Base-by-base conservation (phyloP, 805 yeast species). In the Candida ascalaphidarum region DNA sequence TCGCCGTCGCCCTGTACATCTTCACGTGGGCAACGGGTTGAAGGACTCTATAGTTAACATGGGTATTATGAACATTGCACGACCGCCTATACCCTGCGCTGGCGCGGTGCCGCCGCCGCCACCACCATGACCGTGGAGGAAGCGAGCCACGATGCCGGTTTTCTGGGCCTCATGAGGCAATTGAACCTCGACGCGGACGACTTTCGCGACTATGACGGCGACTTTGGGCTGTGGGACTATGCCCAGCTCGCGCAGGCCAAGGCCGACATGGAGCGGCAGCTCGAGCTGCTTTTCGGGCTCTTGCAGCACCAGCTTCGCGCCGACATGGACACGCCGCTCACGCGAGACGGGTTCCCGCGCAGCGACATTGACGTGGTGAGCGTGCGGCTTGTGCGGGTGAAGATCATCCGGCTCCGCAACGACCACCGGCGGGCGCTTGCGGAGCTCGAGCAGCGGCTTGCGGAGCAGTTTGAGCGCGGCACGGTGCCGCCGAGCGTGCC, bases 291-390 rank as follows among this genome's bases (percentile, higher is more conserved):
- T 24, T 61, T 67, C 35, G 68, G 58, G 17, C 43, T 61, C 10
- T 58, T 82, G 15, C 36, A 42, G 5, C 36, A 55, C 32, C 41
- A 47, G 23, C 72, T 73, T 37, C 54, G 61, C 9, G 74, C 64
- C 3, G 77, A 71, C 38, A 76, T 84, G 83, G 50, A 66, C 14
- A 77, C 88, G 2, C 62, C 75, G 0, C 53, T 82, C 2, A 72
- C 80, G 0, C 33, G 43, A 0, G 95, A 89, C 44, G 96, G 96
- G 13, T 89, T 72, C 43, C 98, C 98, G 1, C 58, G 96, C 23
- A 51, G 62, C 11, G 96, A 89, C 45, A 66, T 89, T 16, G 94
- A 89, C 43, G 81, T 89, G 4, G 73, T 85, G 11, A 44, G 59
- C 13, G 62, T 85, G 9, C 58, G 95, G 29, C 49, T 69, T 7